phyloP scores from a whole-genome alignment of 2,329 filamentous ascomycete genomes.

The Ceratocystis eucalypticola region DNA sequence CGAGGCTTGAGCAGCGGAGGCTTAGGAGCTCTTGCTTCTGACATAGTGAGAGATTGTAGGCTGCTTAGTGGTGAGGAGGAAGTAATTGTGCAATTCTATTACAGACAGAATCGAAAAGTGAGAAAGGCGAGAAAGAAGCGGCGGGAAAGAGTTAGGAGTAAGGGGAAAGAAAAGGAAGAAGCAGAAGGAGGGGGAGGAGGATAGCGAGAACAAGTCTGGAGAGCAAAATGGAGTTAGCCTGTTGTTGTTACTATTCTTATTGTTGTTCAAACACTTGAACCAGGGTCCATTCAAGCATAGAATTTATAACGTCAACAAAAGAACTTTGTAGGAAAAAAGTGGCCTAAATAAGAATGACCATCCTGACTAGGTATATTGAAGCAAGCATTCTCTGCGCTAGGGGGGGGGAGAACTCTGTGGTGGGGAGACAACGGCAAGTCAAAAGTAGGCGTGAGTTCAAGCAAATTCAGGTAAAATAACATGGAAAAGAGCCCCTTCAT shows the following conservation, averaged over 20 bases:
- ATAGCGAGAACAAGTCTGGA: neutral
- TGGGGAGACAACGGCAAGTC: neutral
- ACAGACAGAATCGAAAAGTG: neutral
- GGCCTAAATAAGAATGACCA: slow-evolving; percentile 1
- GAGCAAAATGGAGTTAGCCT: neutral
- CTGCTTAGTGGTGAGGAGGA: too few species aligned
- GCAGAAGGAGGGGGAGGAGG: neutral
- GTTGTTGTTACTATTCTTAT: slow-evolving; percentile 6
- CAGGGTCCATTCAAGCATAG: neutral
- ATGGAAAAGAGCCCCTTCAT: neutral
- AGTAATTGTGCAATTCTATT: too few species aligned
- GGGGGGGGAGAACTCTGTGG: neutral
- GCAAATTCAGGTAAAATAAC: neutral
- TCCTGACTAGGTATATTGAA: neutral
- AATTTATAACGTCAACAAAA: neutral
- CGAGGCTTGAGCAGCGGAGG: slow-evolving; percentile 21
- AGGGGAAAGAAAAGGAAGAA: neutral
- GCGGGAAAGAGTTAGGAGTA: neutral
- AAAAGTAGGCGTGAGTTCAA: neutral
- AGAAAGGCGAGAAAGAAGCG: neutral
- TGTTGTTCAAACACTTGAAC: neutral
- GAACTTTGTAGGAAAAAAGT: neutral
- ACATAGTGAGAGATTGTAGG: neutral
- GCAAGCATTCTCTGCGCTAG: neutral
- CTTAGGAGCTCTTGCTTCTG: neutral